Percentiles rank a stretch among this genome's conserved stretches.
phyloP scores from a whole-genome alignment of 768 basidiomycete genomes.

The Termitomyces heimii region DNA sequence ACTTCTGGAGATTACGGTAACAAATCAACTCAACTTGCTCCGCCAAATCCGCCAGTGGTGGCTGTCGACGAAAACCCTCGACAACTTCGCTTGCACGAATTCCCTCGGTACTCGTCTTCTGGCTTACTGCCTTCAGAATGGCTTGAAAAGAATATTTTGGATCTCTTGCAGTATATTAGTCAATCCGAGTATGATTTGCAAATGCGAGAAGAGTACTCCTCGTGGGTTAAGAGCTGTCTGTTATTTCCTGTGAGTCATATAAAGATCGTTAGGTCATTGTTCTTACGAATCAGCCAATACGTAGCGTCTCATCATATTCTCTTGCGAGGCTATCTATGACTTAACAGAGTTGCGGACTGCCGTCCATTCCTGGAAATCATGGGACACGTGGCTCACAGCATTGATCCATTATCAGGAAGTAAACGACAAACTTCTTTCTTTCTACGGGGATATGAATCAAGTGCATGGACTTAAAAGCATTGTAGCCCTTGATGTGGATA shows the following conservation, averaged over 20 bases:
- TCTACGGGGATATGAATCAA: slow-evolving; percentile 1
- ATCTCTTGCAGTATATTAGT: slow-evolving; percentile 5
- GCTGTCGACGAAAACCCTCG: slow-evolving; percentile 4
- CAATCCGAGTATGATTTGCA: neutral
- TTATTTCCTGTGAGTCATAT: slow-evolving; percentile 3
- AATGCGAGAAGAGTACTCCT: neutral
- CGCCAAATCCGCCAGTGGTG: neutral
- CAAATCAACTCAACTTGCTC: neutral
- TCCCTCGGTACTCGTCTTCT: slow-evolving; percentile 6
- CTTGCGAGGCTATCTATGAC: slow-evolving; percentile 2
- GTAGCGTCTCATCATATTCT: slow-evolving; percentile 5
- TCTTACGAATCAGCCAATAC: neutral
- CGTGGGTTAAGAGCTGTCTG: neutral
- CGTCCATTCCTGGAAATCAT: neutral
- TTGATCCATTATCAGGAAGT: neutral
- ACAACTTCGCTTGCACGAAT: slow-evolving; percentile 3
- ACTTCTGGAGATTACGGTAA: slow-evolving; percentile 7
- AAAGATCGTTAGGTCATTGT: neutral
- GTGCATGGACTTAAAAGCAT: slow-evolving; percentile 1
- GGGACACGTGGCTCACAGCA: neutral
- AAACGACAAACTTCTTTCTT: neutral
- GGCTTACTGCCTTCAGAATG: neutral
- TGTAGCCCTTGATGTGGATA: slow-evolving; percentile 8
- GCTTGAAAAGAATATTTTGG: neutral
- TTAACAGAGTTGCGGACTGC: neutral